Base-by-base conservation (phyloP, 345 rosid genomes). In the Arabidopsis arenosa region DNA sequence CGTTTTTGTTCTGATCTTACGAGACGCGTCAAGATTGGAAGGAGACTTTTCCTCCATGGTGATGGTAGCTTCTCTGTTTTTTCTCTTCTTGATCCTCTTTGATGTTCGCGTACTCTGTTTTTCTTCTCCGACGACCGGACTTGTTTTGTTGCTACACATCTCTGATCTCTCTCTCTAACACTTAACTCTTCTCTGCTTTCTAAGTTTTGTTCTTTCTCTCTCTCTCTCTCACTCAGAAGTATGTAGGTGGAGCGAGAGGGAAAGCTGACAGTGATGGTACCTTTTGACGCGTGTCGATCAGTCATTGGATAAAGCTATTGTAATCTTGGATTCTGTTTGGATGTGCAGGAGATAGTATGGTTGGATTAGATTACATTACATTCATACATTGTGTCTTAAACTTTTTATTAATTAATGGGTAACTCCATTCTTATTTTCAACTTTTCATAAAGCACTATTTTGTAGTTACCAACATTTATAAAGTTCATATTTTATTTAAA, bases 1-100 rank as follows among this genome's bases (percentile, higher is more conserved):
- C 5, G 85, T 83, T 60, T 77, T 91, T 54, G 81, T 82, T 63
- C 91, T 86, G 36, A 84, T 70, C 78, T 83, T 85, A 68, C 89
- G 81, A 72, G 93, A 59, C 3, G 81, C 65, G 54, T 72, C 78
- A 4, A 74, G 37, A 35, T 81, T 47, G 5, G 63, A 36, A 5
- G 73, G 18, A 73, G 62, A 14, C 11, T 70, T 56, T 17, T 70
- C 23, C 65, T 70, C 23, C 65, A 63, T 58, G 62, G 62, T 10
- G 4, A 52, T 15, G 8, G 69, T 33, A 17, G 79, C 40, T 68
- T 70, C 48, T 55, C 45, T 63, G 44, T 63, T 43, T 66, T 72
- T 68, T 48, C 63, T 67, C 76, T 78, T 63, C 63, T 48, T 63
- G 37, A 62, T 75, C 70, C 54, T 64, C 64, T 33, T 40, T 3